These are phyloP conservation scores for Scleromitrula shiraiana DNA, from an alignment of 2,329 filamentous ascomycete species.

Conservation along the genomic window DNA sequence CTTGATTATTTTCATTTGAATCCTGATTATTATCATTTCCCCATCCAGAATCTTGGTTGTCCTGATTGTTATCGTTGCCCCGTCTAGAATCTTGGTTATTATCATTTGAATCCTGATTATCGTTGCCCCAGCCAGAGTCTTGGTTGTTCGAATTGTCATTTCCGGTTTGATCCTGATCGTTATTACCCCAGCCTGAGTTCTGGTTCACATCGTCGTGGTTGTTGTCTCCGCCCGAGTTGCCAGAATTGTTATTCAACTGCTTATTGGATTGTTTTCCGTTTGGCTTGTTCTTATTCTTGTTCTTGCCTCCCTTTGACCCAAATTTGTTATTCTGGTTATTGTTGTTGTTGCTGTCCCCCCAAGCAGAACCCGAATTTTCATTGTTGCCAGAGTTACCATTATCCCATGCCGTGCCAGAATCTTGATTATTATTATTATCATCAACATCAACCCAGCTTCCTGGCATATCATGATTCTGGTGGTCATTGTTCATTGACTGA, in stretches of 20 bases:
- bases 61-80: background rate
- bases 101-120: constrained; percentile 12
- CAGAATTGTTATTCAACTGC: constrained; percentile 5
- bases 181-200: background rate
- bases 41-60: constrained; percentile 2
- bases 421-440: constrained; percentile 5
- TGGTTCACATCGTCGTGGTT: background rate
- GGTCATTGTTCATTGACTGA: background rate
- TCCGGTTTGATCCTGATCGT: background rate
- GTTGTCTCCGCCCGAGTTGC: too few species aligned
- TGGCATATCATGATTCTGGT: constrained; percentile 9
- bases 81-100: background rate
- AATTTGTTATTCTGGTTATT: constrained; percentile 11
- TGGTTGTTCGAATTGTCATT: constrained; percentile 3
- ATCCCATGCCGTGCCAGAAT: background rate
- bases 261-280: constrained; percentile 1
- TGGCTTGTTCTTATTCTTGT: constrained; percentile 3
- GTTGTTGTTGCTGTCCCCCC: constrained; percentile 10
- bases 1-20: constrained; percentile 1
- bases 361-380: background rate
- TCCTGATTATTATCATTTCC: constrained; percentile 1
- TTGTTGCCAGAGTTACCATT: constrained; percentile 6
- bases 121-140: background rate
- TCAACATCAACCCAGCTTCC: constrained; percentile 12
- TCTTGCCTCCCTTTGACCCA: constrained; percentile 3